These are phyloP conservation scores for Cadophora luteo-olivacea DNA, from an alignment of 2,329 filamentous ascomycete species.

Conservation along the genomic window DNA sequence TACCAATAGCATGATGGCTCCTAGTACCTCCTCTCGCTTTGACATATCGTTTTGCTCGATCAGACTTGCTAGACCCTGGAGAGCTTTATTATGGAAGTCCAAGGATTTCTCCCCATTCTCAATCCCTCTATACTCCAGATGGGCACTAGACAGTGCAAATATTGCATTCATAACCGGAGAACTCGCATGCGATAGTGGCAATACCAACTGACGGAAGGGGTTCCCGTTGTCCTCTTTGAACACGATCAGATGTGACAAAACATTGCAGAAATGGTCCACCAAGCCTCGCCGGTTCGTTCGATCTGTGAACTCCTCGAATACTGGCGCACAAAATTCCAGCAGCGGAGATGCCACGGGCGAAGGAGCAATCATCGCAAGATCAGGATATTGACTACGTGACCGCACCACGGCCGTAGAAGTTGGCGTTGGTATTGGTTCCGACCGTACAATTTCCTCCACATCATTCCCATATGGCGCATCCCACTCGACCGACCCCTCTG, in stretches of 20 bases:
- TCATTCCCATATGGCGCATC: slow-evolving; percentile 31
- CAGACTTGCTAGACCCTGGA: slow-evolving; percentile 61
- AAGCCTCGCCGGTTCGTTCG: slow-evolving; percentile 60
- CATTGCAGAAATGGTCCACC: slow-evolving; percentile 68
- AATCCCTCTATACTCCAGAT: slow-evolving; percentile 72
- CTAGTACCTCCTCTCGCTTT: slow-evolving; percentile 63
- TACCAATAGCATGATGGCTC: slow-evolving; percentile 65
- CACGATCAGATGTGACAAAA: slow-evolving; percentile 69
- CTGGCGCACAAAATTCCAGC: slow-evolving; percentile 58
- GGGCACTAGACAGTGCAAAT: slow-evolving; percentile 82
- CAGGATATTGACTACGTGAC: slow-evolving; percentile 41
- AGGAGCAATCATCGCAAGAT: slow-evolving; percentile 43
- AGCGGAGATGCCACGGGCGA: slow-evolving; percentile 43
- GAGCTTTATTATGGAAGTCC: slow-evolving; percentile 64
- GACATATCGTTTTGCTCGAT: slow-evolving; percentile 59
- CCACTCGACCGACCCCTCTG: slow-evolving; percentile 36
- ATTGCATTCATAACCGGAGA: slow-evolving; percentile 79
- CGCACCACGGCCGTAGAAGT: slow-evolving; percentile 31
- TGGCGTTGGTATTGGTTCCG: slow-evolving; percentile 21
- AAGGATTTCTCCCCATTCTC: slow-evolving; percentile 60
- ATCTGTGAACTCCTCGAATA: slow-evolving; percentile 63
- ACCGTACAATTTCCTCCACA: slow-evolving; percentile 39
- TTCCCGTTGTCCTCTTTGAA: slow-evolving; percentile 68
- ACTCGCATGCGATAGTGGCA: slow-evolving; percentile 63
- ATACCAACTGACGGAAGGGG: slow-evolving; percentile 66